Percentiles rank a stretch among this genome's conserved stretches.
Evolutionary conservation across 208 protist species (phyloP).

Genomic region (Sergeia podlipaevii): DNA sequence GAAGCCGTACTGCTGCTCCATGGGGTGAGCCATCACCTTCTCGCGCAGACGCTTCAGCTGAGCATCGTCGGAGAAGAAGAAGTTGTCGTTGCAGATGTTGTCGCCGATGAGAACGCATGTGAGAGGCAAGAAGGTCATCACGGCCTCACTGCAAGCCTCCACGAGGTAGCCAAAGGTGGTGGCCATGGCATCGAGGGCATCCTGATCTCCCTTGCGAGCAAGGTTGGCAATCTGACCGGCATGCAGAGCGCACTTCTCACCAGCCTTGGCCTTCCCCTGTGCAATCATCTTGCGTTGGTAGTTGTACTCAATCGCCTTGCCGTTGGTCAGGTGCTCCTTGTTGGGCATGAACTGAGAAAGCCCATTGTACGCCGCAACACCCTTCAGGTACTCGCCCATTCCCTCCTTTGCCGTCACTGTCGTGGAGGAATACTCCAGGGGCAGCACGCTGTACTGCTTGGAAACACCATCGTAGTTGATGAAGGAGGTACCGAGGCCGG

Average conservation of each 20-base stretch:
- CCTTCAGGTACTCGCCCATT: constrained; percentile 14
- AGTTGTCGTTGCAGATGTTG: constrained; percentile 56
- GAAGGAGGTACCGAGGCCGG: constrained; percentile 55
- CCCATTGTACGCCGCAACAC: constrained; percentile 14
- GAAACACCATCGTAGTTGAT: constrained; percentile 36
- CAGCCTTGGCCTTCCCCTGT: not conserved
- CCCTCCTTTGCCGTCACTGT: constrained; percentile 21
- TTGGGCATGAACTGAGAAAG: constrained; percentile 15
- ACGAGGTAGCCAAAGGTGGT: constrained; percentile 51
- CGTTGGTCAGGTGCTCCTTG: constrained; percentile 44
- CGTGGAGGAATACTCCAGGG: constrained; percentile 45
- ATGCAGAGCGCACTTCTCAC: constrained; percentile 8
- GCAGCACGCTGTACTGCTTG: constrained; percentile 33
- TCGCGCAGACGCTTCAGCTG: constrained; percentile 21
- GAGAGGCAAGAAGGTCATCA: constrained; percentile 59
- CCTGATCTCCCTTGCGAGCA: constrained; percentile 38
- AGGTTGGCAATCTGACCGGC: constrained; percentile 42
- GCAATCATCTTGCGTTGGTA: constrained; percentile 19
- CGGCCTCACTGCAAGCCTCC: constrained; percentile 31
- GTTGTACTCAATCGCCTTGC: constrained; percentile 42
- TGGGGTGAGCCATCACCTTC: constrained; percentile 49
- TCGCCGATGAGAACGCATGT: constrained; percentile 61
- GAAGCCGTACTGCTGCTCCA: constrained; percentile 49
- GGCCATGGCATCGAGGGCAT: constrained; percentile 46
- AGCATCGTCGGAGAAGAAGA: constrained; percentile 43